These are phyloP conservation scores for Gossypium laxum DNA, from an alignment of 441 rosid genomes.

Conservation along the genomic window DNA sequence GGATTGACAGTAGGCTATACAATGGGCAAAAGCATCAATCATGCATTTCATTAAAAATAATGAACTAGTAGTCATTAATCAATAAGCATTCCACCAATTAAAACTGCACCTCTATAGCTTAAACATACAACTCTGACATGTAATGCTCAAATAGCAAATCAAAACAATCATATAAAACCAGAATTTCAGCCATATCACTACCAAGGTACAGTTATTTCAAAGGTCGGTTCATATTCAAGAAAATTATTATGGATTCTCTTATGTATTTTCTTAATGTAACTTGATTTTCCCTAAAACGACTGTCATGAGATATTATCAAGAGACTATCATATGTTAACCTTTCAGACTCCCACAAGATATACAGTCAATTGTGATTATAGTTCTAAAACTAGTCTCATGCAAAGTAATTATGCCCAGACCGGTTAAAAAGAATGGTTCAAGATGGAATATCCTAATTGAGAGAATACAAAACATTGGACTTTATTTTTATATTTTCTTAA, in stretches of 20 bases:
- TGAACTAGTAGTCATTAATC: slow-evolving; percentile 3
- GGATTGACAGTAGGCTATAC: slow-evolving; percentile 56
- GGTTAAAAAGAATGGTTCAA: neutral
- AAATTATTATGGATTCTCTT: neutral
- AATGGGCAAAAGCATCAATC: slow-evolving; percentile 12
- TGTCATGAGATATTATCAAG: neutral
- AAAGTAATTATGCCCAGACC: neutral
- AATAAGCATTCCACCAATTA: slow-evolving; percentile 4
- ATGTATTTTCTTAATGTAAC: neutral
- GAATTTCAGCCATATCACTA: neutral
- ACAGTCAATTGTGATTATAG: neutral
- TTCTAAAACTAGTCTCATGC: slow-evolving; percentile 1
- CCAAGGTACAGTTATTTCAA: neutral
- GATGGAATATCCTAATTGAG: neutral
- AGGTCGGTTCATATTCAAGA: neutral
- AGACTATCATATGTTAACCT: neutral
- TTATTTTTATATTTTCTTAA: neutral
- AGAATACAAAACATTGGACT: neutral
- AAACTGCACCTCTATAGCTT: neutral
- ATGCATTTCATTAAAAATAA: neutral
- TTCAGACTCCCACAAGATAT: neutral
- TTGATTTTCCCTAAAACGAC: neutral
- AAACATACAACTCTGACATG: neutral
- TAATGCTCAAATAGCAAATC: neutral
- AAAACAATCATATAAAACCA: slow-evolving; percentile 4